Percentiles rank a stretch among this genome's conserved stretches.
Evolutionary conservation across 345 rosid genomes (phyloP).

Genomic region (Bruguiera parviflora): DNA sequence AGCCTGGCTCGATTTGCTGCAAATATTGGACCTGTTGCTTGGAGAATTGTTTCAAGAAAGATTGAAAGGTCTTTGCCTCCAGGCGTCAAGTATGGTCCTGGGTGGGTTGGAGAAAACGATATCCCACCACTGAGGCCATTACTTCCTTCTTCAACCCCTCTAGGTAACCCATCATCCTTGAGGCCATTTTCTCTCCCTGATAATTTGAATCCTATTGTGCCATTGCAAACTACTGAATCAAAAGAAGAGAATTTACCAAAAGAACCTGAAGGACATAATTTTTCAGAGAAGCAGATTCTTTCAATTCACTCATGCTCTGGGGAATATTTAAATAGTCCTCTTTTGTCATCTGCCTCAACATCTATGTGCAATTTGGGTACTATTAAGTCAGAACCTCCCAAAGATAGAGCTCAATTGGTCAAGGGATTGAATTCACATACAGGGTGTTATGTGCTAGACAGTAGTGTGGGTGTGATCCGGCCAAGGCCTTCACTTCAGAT

Average conservation of each 20-base stretch:
- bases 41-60: conserved; percentile 61
- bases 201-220: conserved; percentile 17
- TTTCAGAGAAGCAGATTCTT: conserved; percentile 23
- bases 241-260: conserved; percentile 21
- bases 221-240: not conserved
- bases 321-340: conserved; percentile 14
- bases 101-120: conserved; percentile 83
- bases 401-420: conserved; percentile 19
- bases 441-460: conserved; percentile 16
- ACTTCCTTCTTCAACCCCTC: conserved; percentile 15
- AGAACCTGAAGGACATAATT: conserved; percentile 21
- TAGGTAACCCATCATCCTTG: conserved; percentile 20
- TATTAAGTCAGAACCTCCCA: conserved; percentile 25
- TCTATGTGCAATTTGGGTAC: conserved; percentile 20
- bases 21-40: conserved; percentile 73
- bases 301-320: conserved; percentile 13
- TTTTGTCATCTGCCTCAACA: conserved; percentile 14
- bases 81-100: conserved; percentile 67
- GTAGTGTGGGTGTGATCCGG: conserved; percentile 19
- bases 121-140: conserved; percentile 32
- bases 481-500: conserved; percentile 29
- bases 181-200: conserved; percentile 21
- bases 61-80: conserved; percentile 57
- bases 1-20: conserved; percentile 90
- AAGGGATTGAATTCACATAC: conserved; percentile 20